Evolutionary conservation across 2,329 filamentous ascomycete genomes (phyloP), one percentile per base, ranked within the genome.

Genomic region (Fusarium illudens): DNA sequence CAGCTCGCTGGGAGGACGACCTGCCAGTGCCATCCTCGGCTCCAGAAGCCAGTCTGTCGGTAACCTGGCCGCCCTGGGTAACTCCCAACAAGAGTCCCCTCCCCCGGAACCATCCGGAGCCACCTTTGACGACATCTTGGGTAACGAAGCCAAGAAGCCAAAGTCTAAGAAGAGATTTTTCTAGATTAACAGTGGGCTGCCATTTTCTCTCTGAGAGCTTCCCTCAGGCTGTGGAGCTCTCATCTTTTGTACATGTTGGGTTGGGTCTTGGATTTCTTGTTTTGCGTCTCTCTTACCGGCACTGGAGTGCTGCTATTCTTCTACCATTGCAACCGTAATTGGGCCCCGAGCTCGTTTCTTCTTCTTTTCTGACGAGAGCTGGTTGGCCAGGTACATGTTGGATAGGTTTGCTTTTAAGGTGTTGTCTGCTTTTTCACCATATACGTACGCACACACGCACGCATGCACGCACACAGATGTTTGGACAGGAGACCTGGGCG

Each of bases 51-150:
- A 72, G 6, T 82, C 80, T 6, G 70, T 73, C 12, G 78, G 77
- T 8, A 80, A 82, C 59, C 72, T 81, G 25, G 71, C 71, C 2
- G 72, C 71, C 15, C 66, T 78, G 65, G 61, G 69, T 46, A 42
- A 58, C 5, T 65, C 51, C 19, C 48, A 60, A 25, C 67, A 68
- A 19, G 71, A 73, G 11, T 72, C 70, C 9, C 58, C 71, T 3
- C 67, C 69, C 20, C 64, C 71, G 6, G 65, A 73, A 9, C 68
- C 65, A 20, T 72, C 77, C 11, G 78, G 80, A 4, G 77, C 79
- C 27, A 85, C 83, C 0, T 85, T 85, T 71, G 83, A 85, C 64
- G 83, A 85, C 50, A 85, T 85, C 33, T 73, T 85, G 22, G 78
- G 62, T n/a, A 70, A 68, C 11, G 67, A 78, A 39, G 69, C 71